Evolutionary conservation across 352 stramenopile genomes (phyloP), one percentile per base, ranked within the genome.

Genomic region (Saprolegnia parasitica): DNA sequence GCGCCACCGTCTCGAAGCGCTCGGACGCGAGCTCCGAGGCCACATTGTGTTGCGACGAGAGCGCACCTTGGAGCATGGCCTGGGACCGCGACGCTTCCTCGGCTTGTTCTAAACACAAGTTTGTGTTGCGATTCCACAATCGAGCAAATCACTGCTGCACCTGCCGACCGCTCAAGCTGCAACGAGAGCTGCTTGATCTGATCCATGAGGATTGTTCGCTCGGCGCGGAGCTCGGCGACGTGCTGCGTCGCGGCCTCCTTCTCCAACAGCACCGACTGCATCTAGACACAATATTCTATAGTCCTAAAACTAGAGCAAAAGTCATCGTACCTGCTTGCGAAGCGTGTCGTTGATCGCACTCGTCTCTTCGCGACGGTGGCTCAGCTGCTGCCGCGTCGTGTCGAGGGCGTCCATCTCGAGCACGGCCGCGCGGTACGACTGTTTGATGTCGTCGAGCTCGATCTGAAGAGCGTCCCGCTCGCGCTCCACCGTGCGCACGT

Each of bases 161-260:
- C 86, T 71, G 90, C 90, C 16, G 82, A 74, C 62, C 91, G 86
- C 46, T 88, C 79, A 24, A 95, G 70, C 54, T 93, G 88, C 40
- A 91, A 81, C 0, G 84, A 90, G 18, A 95, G 68, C 49, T 89
- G 88, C 47, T 73, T 90, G 23, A 95, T 82, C 73, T 95, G 86
- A n/a, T 91, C 83, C 11, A 84, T 76, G 66, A 90, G 91, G 20
- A 86, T 86, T 57, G 56, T 23, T 16, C 72, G 73, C 71, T 95
- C 84, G 0, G 79, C 81, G 32, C 74, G 65, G 8, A 90, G 71
- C 5, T 75, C 90, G 9, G 71, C 65, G 29, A 86, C 87, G 71
- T 91, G 87, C 5, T 88, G 45, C 16, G 77, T 26, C 13, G 86
- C 75, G 0, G 86, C 37, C 49, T 93, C 84, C 29, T 86, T 88